Base-by-base conservation (phyloP, 352 stramenopile genomes). In the Phytophthora pistaciae region DNA sequence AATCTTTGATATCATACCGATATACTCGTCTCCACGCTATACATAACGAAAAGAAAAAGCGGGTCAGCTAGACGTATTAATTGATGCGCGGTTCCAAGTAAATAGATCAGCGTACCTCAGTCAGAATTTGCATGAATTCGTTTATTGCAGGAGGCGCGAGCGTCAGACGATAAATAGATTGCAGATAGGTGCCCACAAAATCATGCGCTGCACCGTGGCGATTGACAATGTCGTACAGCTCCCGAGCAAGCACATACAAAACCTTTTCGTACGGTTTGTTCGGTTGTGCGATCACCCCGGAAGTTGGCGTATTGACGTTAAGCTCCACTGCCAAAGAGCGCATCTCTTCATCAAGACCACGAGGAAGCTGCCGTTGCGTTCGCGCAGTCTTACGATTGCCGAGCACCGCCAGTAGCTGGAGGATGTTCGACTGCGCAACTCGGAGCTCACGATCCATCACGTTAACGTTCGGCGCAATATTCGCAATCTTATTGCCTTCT, bases 211-310 rank as follows among this genome's bases (percentile, higher is more conserved):
- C 64, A 18, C 88, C 85, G 33, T 93, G 82, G 2, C 86, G 80
- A 33, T 60, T 67, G 5, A 92, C 79, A 18, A 95, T 74, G 48
- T 95, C 83, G 57, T 91, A 74, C 18, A 95, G 83, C 65, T 95
- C 88, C 38, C 85, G 77, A 21, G 85, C 84, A 21, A 94, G 66
- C 7, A 90, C 77, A 49, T 84, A 94, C 18, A 85, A 27, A 5
- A 82, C 88, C 58, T 90, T 93, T 27, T 95, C 88, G 49, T 88
- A 95, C 23, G 86, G 85, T 53, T 95, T 94, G 62, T 85, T 94
- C 0, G 85, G 85, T 54, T 94, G 87, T 3, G 81, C 72, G 56
- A 91, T 86, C 36, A 94, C 82, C n/a, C 90, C 90, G 10, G 77
- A 68, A 16, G 87, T 91, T 20, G 88, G 73, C 2, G 88, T 93